These are phyloP conservation scores for Adiantum capillusveneris DNA, from an alignment of 75 land plant species.

Conservation along the genomic window DNA sequence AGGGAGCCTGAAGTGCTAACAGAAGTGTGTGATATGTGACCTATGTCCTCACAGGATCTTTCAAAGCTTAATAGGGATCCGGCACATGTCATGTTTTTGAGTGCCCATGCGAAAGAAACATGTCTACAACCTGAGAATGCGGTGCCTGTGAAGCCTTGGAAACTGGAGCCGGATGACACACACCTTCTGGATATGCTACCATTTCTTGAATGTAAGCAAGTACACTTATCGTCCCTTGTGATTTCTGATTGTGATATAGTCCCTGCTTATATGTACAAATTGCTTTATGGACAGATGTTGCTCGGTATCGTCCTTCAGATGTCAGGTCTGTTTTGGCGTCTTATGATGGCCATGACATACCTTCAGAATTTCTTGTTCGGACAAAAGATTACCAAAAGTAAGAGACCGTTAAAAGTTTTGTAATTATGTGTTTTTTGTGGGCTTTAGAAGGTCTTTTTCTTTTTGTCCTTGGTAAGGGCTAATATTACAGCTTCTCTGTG, in stretches of 20 bases:
- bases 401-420: background rate
- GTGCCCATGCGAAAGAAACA: conserved; percentile 75
- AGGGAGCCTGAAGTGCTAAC: too few species aligned
- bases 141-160: conserved; percentile 80
- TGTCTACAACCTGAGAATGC: conserved; percentile 83
- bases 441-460: too few species aligned
- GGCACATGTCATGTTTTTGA: conserved; percentile 56
- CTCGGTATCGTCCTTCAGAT: conserved; percentile 67
- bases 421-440: background rate
- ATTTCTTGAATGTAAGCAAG: conserved; percentile 83
- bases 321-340: conserved; percentile 71
- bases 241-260: too few species aligned
- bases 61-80: conserved; percentile 94
- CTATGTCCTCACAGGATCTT: conserved; percentile 73
- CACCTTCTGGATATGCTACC: conserved; percentile 81
- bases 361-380: conserved; percentile 72
- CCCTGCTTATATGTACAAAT: background rate
- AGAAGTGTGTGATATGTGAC: too few species aligned
- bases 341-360: conserved; percentile 69
- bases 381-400: conserved; percentile 82
- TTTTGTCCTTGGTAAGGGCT: too few species aligned
- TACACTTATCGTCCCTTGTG: background rate
- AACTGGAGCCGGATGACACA: conserved; percentile 77
- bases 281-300: conserved; percentile 47
- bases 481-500: too few species aligned